Evolutionary conservation across 2,329 filamentous ascomycete species (phyloP), one percentile per base, ranked within the genome.

Genomic region (Colletotrichum limetticola): DNA sequence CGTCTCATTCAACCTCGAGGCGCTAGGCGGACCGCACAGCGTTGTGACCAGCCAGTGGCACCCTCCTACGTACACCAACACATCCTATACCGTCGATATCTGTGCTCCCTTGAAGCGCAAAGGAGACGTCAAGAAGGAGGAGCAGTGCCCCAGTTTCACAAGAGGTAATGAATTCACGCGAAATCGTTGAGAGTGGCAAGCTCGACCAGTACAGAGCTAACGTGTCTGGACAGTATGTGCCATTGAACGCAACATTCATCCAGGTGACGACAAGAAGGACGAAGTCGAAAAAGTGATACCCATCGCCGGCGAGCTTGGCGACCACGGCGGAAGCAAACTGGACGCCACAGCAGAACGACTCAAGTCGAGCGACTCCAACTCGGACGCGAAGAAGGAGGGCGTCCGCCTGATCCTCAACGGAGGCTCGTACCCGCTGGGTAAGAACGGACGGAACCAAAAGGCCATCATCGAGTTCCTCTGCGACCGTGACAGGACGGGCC

Each of bases 401-500:
- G 78, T 98, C 12, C 88, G 91, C 19, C 81, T 97, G 1, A 90
- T 92, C 74, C 81, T 98, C 62, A 85, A 87, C 71, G 91, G 91
- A n/a, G 90, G 90, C 16, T 86, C 84, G 58, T 85, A 88, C 74
- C 83, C 83, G 12, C 79, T 88, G 8, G 92, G 91, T 1, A 86
- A 87, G 66, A 85, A 87, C 61, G 85, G 87, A 67, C 83, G 84
- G 32, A 85, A 90, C 72, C 93, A 97, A 81, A 91, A 91, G 78
- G 94, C 95, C 4, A 88, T 97, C 11, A 90, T 98, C 66, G 94
- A 97, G 78, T 95, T 98, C 77, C 81, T 95, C 24, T 99, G 97
- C 83, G 93, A 97, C 79, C 85, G 83, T 35, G 87, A 92, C 2
- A 88, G 89, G 76, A 91, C 91, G 9, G 95, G 95, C 1, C 88